phyloP scores from a whole-genome alignment of 2,329 filamentous ascomycete genomes.

The Elsinoe australis region DNA sequence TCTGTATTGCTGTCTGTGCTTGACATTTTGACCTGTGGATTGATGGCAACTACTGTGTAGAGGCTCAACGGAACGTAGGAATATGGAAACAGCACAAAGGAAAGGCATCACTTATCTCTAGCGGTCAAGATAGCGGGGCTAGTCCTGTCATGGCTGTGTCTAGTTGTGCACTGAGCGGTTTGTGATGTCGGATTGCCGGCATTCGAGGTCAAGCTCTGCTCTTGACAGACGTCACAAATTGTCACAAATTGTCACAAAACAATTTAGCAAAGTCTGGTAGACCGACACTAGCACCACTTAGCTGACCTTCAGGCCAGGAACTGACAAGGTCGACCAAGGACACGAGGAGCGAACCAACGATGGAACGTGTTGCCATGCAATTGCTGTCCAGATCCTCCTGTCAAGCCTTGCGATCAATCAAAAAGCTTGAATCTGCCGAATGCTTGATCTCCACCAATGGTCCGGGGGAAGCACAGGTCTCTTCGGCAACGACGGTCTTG shows the following conservation, averaged over 20 bases:
- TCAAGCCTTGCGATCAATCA: conserved; percentile 9
- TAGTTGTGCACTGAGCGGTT: neutral
- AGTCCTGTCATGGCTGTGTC: neutral
- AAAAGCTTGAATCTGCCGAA: conserved; percentile 1
- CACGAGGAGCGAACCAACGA: neutral
- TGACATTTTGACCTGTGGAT: neutral
- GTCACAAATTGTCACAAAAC: too few species aligned
- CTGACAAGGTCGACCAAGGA: neutral
- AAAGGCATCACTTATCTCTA: neutral
- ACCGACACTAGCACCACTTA: neutral
- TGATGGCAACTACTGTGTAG: neutral
- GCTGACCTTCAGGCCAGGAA: neutral
- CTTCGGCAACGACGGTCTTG: too few species aligned
- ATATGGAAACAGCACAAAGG: neutral
- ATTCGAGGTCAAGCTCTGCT: neutral
- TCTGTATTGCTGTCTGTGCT: neutral
- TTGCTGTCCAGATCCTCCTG: neutral
- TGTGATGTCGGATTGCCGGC: conserved; percentile 5
- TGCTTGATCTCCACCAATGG: too few species aligned
- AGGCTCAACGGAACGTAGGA: neutral
- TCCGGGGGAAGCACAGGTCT: too few species aligned
- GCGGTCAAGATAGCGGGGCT: too few species aligned
- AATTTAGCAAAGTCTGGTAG: neutral
- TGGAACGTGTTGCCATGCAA: too few species aligned
- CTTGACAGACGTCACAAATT: neutral